Evolutionary conservation across 2,329 filamentous ascomycete genomes (phyloP), one percentile per base, ranked within the genome.

Genomic region (Alternaria sp.): DNA sequence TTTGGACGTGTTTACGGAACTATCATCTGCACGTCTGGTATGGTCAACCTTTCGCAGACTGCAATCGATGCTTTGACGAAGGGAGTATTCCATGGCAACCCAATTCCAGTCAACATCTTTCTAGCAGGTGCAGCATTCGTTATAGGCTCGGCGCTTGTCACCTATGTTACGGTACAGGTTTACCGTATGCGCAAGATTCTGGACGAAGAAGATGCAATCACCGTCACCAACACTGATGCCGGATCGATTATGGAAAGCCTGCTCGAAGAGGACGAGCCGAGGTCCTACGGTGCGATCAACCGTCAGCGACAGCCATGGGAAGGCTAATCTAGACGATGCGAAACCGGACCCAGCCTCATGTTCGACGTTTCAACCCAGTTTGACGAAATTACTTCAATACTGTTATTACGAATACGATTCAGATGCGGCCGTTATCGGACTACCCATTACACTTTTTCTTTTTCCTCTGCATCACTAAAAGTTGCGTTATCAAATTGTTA

Each of bases 1-100:
- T 97, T 96, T 70, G 93, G 93, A 28, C 95, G 90, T 44, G 91
- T 97, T 7, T 96, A 96, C 76, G 93, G 93, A 4, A 84, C 93
- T 28, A 90, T 96, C 62, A 95, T 96, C 67, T 95, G 91, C 77
- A 79, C 94, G 4, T 89, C 92, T 0, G 93, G 93, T 0, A 74
- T 96, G 2, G 83, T 92, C 72, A 96, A 95, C 75, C 91, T 97
- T 66, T 86, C 86, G 2, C 92, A 96, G 78, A 89, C 88, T 2
- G 91, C 85, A 0, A 82, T 96, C 24, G 92, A 96, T 74, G 86
- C 88, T 14, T 72, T 95, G 48, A 91, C 92, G 41, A 91, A 96
- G 70, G 80, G 85, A 48, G 82, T 83, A 0, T 96, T 93, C 70
- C 64, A 80, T 7, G 86, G 88, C 1, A 84, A 96, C 72, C 92